Conservation (phyloP, 352 stramenopile species). For the Phytophthora uliginosa region DNA sequence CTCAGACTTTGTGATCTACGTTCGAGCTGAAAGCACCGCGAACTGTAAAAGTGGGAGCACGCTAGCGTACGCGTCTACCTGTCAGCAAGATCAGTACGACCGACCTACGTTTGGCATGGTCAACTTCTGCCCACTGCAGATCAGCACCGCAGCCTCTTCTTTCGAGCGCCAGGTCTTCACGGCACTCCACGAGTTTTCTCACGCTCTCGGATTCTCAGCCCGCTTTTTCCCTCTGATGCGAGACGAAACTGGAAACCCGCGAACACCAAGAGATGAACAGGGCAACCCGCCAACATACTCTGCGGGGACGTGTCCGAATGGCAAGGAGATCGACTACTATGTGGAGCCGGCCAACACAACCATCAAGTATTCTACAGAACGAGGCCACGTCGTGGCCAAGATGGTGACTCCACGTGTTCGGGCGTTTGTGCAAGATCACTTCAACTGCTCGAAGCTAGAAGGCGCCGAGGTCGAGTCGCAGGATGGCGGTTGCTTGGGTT, state of each 20-base stretch:
- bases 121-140: conserved; percentile 78
- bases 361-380: conserved; percentile 60
- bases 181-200: conserved; percentile 81
- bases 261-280: conserved; percentile 55
- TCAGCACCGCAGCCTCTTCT: conserved; percentile 45
- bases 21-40: conserved; percentile 52
- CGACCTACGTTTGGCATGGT: conserved; percentile 84
- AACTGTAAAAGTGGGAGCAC: conserved; percentile 50
- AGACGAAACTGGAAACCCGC: conserved; percentile 60
- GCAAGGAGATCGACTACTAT: conserved; percentile 52
- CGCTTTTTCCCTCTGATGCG: conserved; percentile 81
- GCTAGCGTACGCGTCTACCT: conserved; percentile 79
- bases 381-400: conserved; percentile 59
- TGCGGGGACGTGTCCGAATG: conserved; percentile 61
- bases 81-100: conserved; percentile 86
- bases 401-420: conserved; percentile 67
- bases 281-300: conserved; percentile 43
- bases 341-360: conserved; percentile 49
- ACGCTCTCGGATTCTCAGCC: conserved; percentile 78
- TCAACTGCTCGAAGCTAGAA: conserved; percentile 60
- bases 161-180: conserved; percentile 71
- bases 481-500: conserved; percentile 78
- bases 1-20: conserved; percentile 79
- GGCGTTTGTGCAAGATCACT: conserved; percentile 63
- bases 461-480: conserved; percentile 82